Base-by-base conservation (phyloP, 768 basidiomycete genomes). In the Trametes cingulata region DNA sequence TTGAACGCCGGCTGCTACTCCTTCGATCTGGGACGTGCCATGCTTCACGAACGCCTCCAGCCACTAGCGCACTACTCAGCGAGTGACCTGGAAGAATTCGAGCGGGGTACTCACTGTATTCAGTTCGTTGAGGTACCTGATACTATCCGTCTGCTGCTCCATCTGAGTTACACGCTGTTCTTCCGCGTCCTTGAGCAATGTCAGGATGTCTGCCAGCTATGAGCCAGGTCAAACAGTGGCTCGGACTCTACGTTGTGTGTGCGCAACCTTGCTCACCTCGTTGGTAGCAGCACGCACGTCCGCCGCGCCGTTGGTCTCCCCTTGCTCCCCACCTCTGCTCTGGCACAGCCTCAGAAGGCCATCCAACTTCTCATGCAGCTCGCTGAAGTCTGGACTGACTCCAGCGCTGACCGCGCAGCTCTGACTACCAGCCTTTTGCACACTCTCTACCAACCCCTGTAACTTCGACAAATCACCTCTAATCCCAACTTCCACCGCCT, bases 31-130 rank as follows among this genome's bases (percentile, higher is more conserved):
- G 14, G 82, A 80, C 0, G 85, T 86, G n/a, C 88, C 86, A 43
- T 86, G 85, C 40, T 84, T 85, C 39, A 93, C 90, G 70, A 93
- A 93, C 2, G 84, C 76, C 65, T 94, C 93, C 41, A 95, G 80
- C 93, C 93, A 95, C 85, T 90, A 35, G 6, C 4, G 17, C 33
- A 7, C 15, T n/a, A 17, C 33, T 36, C 29, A 33, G 29, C 29
- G 29, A 33, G 19, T n/a, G 29, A 17, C 12, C 19, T 10, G 13
- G 46, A 27, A n/a, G 6, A 35, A n/a, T 19, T 6, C 7, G 25
- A 27, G 12, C 2, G 35, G 20, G 24, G 50, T 25, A 71, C 82
- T 59, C 61, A 87, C 90, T 57, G 77, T 76, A 67, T 91, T 91
- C 37, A 92, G 78, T 67, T 91, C 88, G 62, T 88, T 88, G 35